Percentiles rank a stretch among this genome's conserved stretches.
Conservation (phyloP, 2,329 filamentous ascomycete species). For the Gnomoniopsis sp. region DNA sequence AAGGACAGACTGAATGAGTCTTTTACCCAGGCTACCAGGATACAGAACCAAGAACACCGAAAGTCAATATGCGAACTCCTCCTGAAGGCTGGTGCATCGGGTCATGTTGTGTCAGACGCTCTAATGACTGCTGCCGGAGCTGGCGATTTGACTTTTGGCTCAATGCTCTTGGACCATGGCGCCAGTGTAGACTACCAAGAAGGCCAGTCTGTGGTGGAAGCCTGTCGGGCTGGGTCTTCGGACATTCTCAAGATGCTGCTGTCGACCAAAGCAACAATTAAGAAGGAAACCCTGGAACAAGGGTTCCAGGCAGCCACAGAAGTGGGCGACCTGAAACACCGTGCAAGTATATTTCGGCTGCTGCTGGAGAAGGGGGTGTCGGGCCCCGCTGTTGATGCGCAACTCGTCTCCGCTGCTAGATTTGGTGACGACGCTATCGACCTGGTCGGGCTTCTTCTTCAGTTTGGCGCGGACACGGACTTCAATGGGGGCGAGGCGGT, state of each 20-base stretch:
- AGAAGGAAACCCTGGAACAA: slow-evolving; percentile 41
- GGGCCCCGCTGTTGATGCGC: slow-evolving; percentile 48
- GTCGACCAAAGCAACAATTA: slow-evolving; percentile 34
- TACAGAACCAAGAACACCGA: slow-evolving; percentile 36
- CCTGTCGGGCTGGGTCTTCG: slow-evolving; percentile 47
- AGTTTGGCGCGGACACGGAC: slow-evolving; percentile 52
- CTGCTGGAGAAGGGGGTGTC: slow-evolving; percentile 47
- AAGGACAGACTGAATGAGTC: slow-evolving; percentile 36
- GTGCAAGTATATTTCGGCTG: slow-evolving; percentile 47
- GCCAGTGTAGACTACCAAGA: slow-evolving; percentile 48
- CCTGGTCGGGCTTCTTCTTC: slow-evolving; percentile 48
- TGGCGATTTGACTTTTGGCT: slow-evolving; percentile 49
- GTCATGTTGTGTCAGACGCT: slow-evolving; percentile 44
- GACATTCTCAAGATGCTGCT: slow-evolving; percentile 50
- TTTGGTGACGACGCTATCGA: slow-evolving; percentile 47
- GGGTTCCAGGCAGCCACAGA: slow-evolving; percentile 55
- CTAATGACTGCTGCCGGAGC: slow-evolving; percentile 50
- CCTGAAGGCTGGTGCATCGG: slow-evolving; percentile 42
- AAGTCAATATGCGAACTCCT: slow-evolving; percentile 43
- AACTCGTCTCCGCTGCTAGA: slow-evolving; percentile 50
- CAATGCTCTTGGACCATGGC: slow-evolving; percentile 48
- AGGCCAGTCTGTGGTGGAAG: slow-evolving; percentile 52
- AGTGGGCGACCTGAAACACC: slow-evolving; percentile 45
- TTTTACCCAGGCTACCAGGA: slow-evolving; percentile 40
- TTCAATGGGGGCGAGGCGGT: slow-evolving; percentile 53